Base-by-base conservation (phyloP, 2,329 filamentous ascomycete genomes). In the Neopestalotiopsis rosae region DNA sequence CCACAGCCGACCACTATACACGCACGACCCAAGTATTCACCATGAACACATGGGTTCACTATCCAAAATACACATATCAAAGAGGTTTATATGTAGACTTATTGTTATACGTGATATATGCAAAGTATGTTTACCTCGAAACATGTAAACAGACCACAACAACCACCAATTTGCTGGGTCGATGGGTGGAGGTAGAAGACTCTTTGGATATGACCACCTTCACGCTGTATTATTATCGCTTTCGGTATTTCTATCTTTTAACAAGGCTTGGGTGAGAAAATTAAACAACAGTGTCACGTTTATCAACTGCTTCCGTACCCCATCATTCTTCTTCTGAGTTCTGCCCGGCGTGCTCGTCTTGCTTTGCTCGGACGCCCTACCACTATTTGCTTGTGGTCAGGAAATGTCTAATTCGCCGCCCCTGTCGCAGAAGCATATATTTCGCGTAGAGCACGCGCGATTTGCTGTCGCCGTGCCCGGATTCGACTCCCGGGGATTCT, bases 211-310 rank as follows among this genome's bases (percentile, higher is more conserved):
- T 59, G 12, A 62, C 14, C 14, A 62, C 49, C 52, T 42, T 38
- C n/a, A 49, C 62, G 62, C 62, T 65, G 24, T 65, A 49, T 65
- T 65, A 65, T 49, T 65, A 65, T 52, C 62, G 40, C 38, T 65
- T 30, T 12, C 32, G 28, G 30, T 63, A 63, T 12, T 40, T 63
- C 12, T 38, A 42, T 42, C n/a, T 13, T 34, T 52, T n/a, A n/a
- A 34, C 30, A 38, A 38, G 34, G 34, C 32, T 38, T 12, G 2
- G 12, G 24, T 40, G 13, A 14, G 30, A 5, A 24, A 63, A 30
- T 12, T n/a, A 12, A n/a, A 24, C n/a, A 28, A 38, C 28, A 24
- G 30, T 63, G 14, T 24, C n/a, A 20, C 38, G 61, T 63, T 38
- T 42, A 42, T 63, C 10, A 38, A 40, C 20, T 24, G 24, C 5